Percentiles rank a stretch among this genome's conserved stretches.
Conservation (phyloP, 139 green algal genomes). For the Pseudopediastrum boryanum region DNA sequence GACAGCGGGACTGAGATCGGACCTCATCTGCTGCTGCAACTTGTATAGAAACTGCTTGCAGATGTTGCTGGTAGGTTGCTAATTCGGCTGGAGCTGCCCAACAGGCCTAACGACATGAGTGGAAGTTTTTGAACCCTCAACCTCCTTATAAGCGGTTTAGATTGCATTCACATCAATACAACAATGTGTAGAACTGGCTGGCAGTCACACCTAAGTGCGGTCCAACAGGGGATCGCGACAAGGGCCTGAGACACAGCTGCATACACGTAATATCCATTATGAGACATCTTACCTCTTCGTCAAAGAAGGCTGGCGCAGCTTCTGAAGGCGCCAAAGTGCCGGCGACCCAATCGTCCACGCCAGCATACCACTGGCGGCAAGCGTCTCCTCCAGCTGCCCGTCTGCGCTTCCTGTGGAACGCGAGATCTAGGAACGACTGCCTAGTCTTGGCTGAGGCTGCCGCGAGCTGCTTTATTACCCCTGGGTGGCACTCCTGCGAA, state of each 20-base stretch:
- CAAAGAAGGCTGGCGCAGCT: conserved; percentile 8
- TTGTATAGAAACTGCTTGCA: too few relatives aligned
- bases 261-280: not conserved
- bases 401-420: conserved; percentile 44
- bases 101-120: too few relatives aligned
- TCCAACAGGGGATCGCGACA: not conserved
- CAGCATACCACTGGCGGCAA: conserved; percentile 65
- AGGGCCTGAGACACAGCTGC: not conserved
- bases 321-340: conserved; percentile 45
- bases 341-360: conserved; percentile 67
- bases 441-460: conserved; percentile 24
- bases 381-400: conserved; percentile 7
- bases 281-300: conserved; percentile 32
- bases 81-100: too few relatives aligned
- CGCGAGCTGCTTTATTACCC: conserved; percentile 40
- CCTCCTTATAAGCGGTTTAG: not conserved
- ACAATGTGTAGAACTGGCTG: not conserved
- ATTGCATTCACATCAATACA: not conserved
- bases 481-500: conserved; percentile 40
- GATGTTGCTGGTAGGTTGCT: too few relatives aligned
- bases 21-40: too few relatives aligned
- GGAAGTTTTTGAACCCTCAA: not conserved
- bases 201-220: not conserved
- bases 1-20: too few relatives aligned
- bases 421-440: conserved; percentile 39